Evolutionary conservation across 2,329 filamentous ascomycete genomes (phyloP).

Genomic region (Emmonsiellopsis sp.): DNA sequence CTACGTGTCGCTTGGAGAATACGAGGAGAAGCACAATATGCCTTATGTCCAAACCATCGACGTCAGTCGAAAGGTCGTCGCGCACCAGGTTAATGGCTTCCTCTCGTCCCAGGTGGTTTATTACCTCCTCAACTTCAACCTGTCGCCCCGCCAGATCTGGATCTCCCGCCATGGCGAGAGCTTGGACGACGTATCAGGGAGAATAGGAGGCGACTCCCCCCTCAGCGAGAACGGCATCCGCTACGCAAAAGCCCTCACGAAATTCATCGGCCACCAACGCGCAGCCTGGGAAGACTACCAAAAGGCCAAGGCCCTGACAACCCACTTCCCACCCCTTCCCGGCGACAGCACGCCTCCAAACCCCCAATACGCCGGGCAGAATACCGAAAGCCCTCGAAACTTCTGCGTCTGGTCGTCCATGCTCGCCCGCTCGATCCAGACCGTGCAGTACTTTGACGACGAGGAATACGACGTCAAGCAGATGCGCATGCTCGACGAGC

Average conservation of each 20-base stretch:
- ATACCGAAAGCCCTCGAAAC: slow-evolving; percentile 59
- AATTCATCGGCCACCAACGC: slow-evolving; percentile 74
- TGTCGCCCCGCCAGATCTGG: slow-evolving; percentile 94
- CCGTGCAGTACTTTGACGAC: slow-evolving; percentile 83
- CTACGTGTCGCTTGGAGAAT: slow-evolving; percentile 81
- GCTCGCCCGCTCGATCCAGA: slow-evolving; percentile 82
- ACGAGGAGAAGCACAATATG: slow-evolving; percentile 82
- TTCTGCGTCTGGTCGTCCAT: slow-evolving; percentile 99
- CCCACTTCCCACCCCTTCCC: slow-evolving; percentile 77
- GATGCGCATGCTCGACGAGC: slow-evolving; percentile 95
- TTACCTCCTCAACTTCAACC: slow-evolving; percentile 93
- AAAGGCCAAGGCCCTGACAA: slow-evolving; percentile 63
- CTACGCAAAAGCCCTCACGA: slow-evolving; percentile 70
- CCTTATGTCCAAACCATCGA: slow-evolving; percentile 98
- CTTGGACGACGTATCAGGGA: slow-evolving; percentile 73
- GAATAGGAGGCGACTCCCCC: slow-evolving; percentile 82
- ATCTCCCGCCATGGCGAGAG: slow-evolving; percentile 94
- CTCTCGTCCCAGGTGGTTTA: slow-evolving; percentile 85
- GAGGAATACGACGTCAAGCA: slow-evolving; percentile 95
- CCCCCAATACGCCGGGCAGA: slow-evolving; percentile 55
- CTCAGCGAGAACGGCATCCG: slow-evolving; percentile 69
- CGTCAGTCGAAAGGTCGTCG: slow-evolving; percentile 86
- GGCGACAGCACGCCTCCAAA: slow-evolving; percentile 94
- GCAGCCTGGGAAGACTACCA: slow-evolving; percentile 76
- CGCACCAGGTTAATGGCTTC: slow-evolving; percentile 84